Base-by-base conservation (phyloP, 2,329 filamentous ascomycete genomes). In the Aureobasidium vineae region DNA sequence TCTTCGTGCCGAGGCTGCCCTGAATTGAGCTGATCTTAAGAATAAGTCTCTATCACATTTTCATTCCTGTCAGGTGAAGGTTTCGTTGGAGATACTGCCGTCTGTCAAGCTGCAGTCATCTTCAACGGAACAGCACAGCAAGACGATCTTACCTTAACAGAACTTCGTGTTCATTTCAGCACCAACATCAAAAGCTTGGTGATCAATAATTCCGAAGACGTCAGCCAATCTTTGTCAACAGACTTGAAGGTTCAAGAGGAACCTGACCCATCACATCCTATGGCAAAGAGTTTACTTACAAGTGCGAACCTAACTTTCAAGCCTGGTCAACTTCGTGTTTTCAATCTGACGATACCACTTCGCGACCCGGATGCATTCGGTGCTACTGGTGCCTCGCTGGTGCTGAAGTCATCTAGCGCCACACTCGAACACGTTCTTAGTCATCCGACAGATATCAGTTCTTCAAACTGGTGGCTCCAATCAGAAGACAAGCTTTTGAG, bases 291-390 rank as follows among this genome's bases (percentile, higher is more conserved):
- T n/a, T 78, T 88, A 63, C 75, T 78, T 45, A 89, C 89, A 0
- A 73, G 78, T 13, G 83, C 85, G 10, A 82, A 93, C 74, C 77
- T 97, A 65, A 86, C 82, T 0, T 77, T 97, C 50, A 76, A 78
- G 13, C 85, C 92, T 16, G 87, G 87, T 0, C 85, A 90, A 68
- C 89, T 83, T 10, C 86, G 85, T 63, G 85, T 93, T 0, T 89
- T 90, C 69, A 86, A 90, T 71, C 83, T 97, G 71, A 84, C 83
- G 10, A 85, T 92, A 67, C 85, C 88, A 2, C 83, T 97, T 19
- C 87, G 92, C 67, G 93, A 97, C 77, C 86, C 92, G 2, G 92
- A 92, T n/a, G 85, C 91, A 66, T 87, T 89, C 0, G 86, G 83
- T 56, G 87, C 90, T 4, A 82, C 84, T 5, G 86, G 86, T 1